Percentiles rank a stretch among this genome's conserved stretches.
These are phyloP conservation scores for Colletotrichum salicis DNA, from an alignment of 2,329 filamentous ascomycete genomes.

Conservation along the genomic window DNA sequence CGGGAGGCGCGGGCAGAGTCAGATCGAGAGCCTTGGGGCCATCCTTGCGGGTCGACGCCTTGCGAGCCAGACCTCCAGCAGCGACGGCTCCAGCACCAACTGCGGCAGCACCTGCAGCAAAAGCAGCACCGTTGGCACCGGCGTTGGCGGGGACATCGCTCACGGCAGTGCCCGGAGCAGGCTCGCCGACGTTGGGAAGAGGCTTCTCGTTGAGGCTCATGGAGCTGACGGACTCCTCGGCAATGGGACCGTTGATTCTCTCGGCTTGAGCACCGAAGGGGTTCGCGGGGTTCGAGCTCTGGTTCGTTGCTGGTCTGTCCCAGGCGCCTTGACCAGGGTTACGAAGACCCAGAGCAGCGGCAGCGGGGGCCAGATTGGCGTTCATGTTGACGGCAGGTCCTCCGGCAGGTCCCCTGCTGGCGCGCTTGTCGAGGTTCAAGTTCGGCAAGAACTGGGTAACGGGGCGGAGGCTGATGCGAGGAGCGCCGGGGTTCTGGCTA, in stretches of 20 bases:
- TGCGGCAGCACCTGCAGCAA: constrained; percentile 38
- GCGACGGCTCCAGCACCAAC: constrained; percentile 50
- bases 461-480: constrained; percentile 86
- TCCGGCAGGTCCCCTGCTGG: constrained; percentile 58
- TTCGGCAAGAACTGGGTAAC: constrained; percentile 85
- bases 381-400: constrained; percentile 51
- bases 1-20: constrained; percentile 53
- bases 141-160: constrained; percentile 38
- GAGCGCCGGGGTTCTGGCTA: constrained; percentile 67
- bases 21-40: constrained; percentile 64
- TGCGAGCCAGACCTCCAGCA: constrained; percentile 56
- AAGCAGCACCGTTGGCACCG: constrained; percentile 48
- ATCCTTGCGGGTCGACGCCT: constrained; percentile 66
- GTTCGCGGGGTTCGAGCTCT: constrained; percentile 68
- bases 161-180: background rate
- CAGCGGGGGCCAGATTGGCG: constrained; percentile 46
- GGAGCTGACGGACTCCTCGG: constrained; percentile 49
- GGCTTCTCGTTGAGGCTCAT: constrained; percentile 47
- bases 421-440: constrained; percentile 62
- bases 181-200: constrained; percentile 14
- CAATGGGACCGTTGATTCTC: constrained; percentile 55
- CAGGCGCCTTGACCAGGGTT: constrained; percentile 51
- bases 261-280: constrained; percentile 76
- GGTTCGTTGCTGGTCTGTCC: constrained; percentile 59
- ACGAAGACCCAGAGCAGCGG: constrained; percentile 42